Percentiles rank a stretch among this genome's conserved stretches.
Conservation (phyloP, 139 green algal genomes). For the Edaphochlamys debaryana region DNA sequence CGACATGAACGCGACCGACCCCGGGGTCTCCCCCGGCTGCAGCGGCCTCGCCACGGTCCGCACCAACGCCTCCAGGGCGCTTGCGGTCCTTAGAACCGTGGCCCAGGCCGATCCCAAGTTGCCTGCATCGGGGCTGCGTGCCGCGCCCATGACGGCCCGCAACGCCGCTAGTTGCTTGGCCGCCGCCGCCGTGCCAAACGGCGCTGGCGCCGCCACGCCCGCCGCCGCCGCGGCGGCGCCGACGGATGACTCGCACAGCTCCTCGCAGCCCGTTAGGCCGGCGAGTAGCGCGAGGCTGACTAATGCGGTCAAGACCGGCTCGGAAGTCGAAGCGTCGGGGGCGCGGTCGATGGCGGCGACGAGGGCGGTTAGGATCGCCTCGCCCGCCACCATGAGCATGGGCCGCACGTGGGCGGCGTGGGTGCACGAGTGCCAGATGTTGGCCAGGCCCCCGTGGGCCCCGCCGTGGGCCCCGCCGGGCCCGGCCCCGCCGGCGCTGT, state of each 20-base stretch:
- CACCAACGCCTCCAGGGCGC: slow-evolving; percentile 75
- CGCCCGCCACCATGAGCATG: slow-evolving; percentile 83
- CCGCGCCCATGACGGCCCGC: slow-evolving; percentile 66
- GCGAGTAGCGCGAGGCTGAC: slow-evolving; percentile 64
- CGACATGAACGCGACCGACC: slow-evolving; percentile 7
- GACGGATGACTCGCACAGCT: slow-evolving; percentile 57
- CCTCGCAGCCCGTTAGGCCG: slow-evolving; percentile 74
- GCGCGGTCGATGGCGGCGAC: slow-evolving; percentile 54
- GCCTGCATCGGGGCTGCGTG: slow-evolving; percentile 65
- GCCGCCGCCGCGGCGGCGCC: slow-evolving; percentile 45
- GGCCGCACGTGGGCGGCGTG: slow-evolving; percentile 84
- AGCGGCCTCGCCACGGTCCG: slow-evolving; percentile 33
- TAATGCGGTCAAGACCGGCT: slow-evolving; percentile 57
- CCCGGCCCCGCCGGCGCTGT: too few relatives aligned
- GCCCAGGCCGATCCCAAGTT: slow-evolving; percentile 82
- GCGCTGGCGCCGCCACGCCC: slow-evolving; percentile 45
- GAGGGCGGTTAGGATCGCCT: slow-evolving; percentile 55
- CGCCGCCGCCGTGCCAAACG: slow-evolving; percentile 43
- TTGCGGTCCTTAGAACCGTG: slow-evolving; percentile 76
- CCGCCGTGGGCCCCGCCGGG: slow-evolving; percentile 41
- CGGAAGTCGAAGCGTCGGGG: slow-evolving; percentile 43
- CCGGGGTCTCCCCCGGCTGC: slow-evolving; percentile 12
- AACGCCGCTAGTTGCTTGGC: slow-evolving; percentile 77
- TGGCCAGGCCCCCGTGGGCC: slow-evolving; percentile 15
- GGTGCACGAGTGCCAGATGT: slow-evolving; percentile 76